Base-by-base conservation (phyloP, 192 early-diverging fungal species). In the Phlyctochytrium arcticum region DNA sequence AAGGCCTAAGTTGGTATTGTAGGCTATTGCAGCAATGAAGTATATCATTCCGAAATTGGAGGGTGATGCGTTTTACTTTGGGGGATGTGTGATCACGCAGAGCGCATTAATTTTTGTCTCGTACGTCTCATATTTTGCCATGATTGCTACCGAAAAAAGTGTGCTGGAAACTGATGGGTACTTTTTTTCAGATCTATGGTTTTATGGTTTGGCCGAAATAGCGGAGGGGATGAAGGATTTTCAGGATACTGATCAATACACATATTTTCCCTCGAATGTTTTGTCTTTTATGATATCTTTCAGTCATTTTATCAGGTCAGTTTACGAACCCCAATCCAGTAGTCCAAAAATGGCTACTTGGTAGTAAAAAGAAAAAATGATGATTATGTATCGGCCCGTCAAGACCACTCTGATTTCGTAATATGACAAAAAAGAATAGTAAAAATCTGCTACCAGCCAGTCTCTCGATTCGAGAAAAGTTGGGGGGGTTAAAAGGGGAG, bases 151-250 rank as follows among this genome's bases (percentile, higher is more conserved):
- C 10, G 24, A 3, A n/a, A n/a, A 35, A 57, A 17, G 12, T 24
- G 10, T 24, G 10, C 24, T 33, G 17, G 15, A n/a, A 36, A 19
- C 6, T 26, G 9, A 1, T 24, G 17, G 27, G 44, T 35, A 15
- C 12, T 33, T 54, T 33, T 17, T 26, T 39, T 5, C 36, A 80
- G 78, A 30, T 80, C 78, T 15, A 80, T 80, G 78, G 60, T 71
- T 29, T 57, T 80, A 6, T 80, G 78, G 78, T 80, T 80, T 53
- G 78, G 78, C n/a, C 44, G 75, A 53, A 80, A 80, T 50, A 58
- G 67, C 19, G 48, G 49, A 4, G 57, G 54, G 2, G 57, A 56
- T 32, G 65, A 48, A 21, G n/a, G 27, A 31, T 55, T 54, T 32
- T 36, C 59, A 8, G 36, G 48, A 3, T 68, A 61, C 30, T 68